phyloP scores from a whole-genome alignment of 768 basidiomycete genomes.

The Russula emetica region DNA sequence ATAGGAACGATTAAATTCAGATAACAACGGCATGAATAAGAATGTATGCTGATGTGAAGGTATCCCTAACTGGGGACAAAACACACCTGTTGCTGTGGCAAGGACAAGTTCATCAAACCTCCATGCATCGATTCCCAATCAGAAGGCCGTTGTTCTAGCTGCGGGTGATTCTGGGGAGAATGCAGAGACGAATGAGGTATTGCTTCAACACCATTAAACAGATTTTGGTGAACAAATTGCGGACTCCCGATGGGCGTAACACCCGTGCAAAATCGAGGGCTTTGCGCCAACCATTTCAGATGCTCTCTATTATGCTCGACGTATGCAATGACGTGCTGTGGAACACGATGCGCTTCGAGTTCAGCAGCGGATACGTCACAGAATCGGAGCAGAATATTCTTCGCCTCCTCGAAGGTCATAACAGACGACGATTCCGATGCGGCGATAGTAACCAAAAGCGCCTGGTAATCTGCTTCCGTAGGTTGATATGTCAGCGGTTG shows the following conservation, averaged over 20 bases:
- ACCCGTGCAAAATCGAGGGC: not conserved
- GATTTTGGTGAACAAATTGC: not conserved
- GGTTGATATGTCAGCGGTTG: constrained; percentile 1
- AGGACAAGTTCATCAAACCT: not conserved
- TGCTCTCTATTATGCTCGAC: constrained; percentile 4
- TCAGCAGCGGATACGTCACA: not conserved
- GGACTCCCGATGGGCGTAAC: not conserved
- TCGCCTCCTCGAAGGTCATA: not conserved
- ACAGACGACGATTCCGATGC: not conserved
- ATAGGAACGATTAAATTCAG: not conserved
- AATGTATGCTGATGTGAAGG: not conserved
- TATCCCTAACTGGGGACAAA: not conserved
- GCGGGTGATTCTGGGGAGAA: constrained; percentile 1
- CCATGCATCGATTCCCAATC: constrained; percentile 13
- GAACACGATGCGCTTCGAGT: constrained; percentile 3
- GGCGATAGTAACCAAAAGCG: not conserved
- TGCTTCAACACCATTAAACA: not conserved
- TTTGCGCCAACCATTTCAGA: constrained; percentile 2
- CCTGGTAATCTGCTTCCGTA: constrained; percentile 10
- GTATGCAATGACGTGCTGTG: not conserved
- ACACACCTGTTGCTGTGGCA: constrained; percentile 19
- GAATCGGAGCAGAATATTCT: constrained; percentile 6
- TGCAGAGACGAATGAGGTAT: not conserved
- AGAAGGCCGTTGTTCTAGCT: constrained; percentile 8
- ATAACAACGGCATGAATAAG: not conserved